Evolutionary conservation across 83 land plant genomes (phyloP), one percentile per base, ranked within the genome.

Genomic region (Thuja plicata): DNA sequence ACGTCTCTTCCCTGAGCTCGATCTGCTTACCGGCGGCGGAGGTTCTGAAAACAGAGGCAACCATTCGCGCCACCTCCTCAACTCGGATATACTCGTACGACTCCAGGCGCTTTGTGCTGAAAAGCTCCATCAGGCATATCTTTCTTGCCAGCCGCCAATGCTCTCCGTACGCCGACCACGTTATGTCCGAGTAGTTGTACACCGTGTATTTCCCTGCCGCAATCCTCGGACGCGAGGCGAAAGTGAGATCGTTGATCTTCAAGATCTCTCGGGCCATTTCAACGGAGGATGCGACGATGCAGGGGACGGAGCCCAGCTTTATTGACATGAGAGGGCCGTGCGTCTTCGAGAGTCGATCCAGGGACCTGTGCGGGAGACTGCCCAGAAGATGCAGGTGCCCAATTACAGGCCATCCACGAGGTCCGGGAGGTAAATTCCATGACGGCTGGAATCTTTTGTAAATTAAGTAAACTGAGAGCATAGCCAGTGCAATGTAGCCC

Each of bases 101-200:
- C 45, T 91, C 92, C 41, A 95, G 91, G 15, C 94, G 66, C 73
- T 88, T 90, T 10, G 85, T 74, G 88, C 92, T 94, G 89, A 95
- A 94, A 10, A 95, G 86, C 92, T 95, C 94, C 86, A 81, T 78
- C 30, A 88, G 38, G 89, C 88, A 94, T 81, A 95, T 90, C 83
- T 90, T 92, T 1, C 97, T 85, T 10, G 93, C 93, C 85, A 89
- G 95, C 24, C 93, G 88, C 94, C 92, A 94, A 84, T 92, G 91
- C 15, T 93, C 87, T 0, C 92, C 95, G 50, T 93, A 94, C 8
- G 95, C 92, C 24, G 95, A 88, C 95, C 94, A 95, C 8, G 93
- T 88, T 84, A 95, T 89, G 88, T 93, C 89, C 78, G 92, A 87
- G 90, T 90, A 91, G 84, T 94, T 91, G 89, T 94, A 95, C 60